Conservation (phyloP, 805 yeast species). For the Alloascoidea africana region DNA sequence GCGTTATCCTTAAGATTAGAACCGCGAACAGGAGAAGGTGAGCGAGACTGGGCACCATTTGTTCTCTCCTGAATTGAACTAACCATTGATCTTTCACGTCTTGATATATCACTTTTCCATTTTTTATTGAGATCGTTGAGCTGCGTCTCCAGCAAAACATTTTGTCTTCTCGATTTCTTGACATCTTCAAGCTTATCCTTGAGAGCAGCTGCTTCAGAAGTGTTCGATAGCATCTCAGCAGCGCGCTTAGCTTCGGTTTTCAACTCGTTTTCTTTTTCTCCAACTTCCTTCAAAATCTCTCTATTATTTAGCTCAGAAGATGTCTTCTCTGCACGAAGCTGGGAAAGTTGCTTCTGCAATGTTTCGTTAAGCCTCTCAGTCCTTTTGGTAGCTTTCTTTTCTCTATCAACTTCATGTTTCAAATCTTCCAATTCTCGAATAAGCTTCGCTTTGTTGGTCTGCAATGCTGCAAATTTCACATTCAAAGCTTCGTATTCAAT, state of each 20-base stretch:
- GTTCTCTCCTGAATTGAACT: no score
- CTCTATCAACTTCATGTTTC: slow-evolving; percentile 12
- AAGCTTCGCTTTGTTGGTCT: slow-evolving; percentile 8
- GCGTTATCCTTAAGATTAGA: slow-evolving; percentile 7
- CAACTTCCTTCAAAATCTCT: slow-evolving; percentile 27
- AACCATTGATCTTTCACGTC: slow-evolving; percentile 9
- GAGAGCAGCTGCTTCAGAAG: slow-evolving; percentile 27
- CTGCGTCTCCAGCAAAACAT: slow-evolving; percentile 11
- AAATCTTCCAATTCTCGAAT: slow-evolving; percentile 17
- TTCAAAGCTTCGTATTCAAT: neutral
- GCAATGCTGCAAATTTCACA: slow-evolving; percentile 11
- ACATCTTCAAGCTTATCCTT: slow-evolving; percentile 15
- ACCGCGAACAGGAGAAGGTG: slow-evolving; percentile 8
- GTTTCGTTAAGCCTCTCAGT: slow-evolving; percentile 9
- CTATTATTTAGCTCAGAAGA: slow-evolving; percentile 9
- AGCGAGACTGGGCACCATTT: slow-evolving; percentile 7
- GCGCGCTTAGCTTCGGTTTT: slow-evolving; percentile 45
- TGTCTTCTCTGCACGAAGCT: slow-evolving; percentile 7
- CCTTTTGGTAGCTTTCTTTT: slow-evolving; percentile 10
- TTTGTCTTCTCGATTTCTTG: slow-evolving; percentile 13
- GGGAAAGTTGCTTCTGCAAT: slow-evolving; percentile 9
- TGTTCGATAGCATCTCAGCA: slow-evolving; percentile 48
- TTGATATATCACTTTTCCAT: slow-evolving; percentile 10
- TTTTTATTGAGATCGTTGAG: slow-evolving; percentile 12
- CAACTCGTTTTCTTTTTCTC: slow-evolving; percentile 25